A percentile compares a stretch with the other conserved stretches of the same genome.
These are phyloP conservation scores for Chytriomyces confervae DNA, from an alignment of 192 early-diverging fungal genomes.

Conservation along the genomic window DNA sequence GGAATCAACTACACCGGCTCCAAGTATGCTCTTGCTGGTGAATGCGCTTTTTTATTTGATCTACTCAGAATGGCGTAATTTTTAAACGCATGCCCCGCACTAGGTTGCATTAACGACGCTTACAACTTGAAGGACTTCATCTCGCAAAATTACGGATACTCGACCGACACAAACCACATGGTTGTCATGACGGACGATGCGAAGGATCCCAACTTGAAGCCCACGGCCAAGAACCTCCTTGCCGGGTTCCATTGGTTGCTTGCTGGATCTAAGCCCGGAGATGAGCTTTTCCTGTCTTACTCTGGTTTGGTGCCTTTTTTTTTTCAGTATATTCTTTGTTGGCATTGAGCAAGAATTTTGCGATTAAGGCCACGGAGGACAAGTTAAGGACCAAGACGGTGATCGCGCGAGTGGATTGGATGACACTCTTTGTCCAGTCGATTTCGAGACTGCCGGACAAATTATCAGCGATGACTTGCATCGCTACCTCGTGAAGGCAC, in stretches of 20 bases:
- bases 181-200: slow-evolving; percentile 26
- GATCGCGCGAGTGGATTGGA: slow-evolving; percentile 43
- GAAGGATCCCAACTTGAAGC: slow-evolving; percentile 5
- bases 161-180: background rate
- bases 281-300: slow-evolving; percentile 48
- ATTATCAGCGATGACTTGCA: slow-evolving; percentile 76
- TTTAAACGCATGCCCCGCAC: background rate
- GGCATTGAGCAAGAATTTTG: background rate
- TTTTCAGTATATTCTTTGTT: background rate
- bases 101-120: slow-evolving; percentile 32
- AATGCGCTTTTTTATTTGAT: background rate
- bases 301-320: slow-evolving; percentile 1
- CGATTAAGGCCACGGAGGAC: slow-evolving; percentile 66
- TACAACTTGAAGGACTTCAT: slow-evolving; percentile 9
- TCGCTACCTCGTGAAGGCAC: slow-evolving; percentile 59
- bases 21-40: background rate
- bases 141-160: slow-evolving; percentile 19
- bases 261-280: slow-evolving; percentile 50
- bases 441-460: slow-evolving; percentile 72
- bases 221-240: slow-evolving; percentile 58
- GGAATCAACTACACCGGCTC: background rate
- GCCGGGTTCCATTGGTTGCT: slow-evolving; percentile 56
- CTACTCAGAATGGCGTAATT: background rate
- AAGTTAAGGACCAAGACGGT: slow-evolving; percentile 52
- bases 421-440: slow-evolving; percentile 74